Evolutionary conservation across 257 asterid genomes (phyloP).

Genomic region (Petunia axillaris): DNA sequence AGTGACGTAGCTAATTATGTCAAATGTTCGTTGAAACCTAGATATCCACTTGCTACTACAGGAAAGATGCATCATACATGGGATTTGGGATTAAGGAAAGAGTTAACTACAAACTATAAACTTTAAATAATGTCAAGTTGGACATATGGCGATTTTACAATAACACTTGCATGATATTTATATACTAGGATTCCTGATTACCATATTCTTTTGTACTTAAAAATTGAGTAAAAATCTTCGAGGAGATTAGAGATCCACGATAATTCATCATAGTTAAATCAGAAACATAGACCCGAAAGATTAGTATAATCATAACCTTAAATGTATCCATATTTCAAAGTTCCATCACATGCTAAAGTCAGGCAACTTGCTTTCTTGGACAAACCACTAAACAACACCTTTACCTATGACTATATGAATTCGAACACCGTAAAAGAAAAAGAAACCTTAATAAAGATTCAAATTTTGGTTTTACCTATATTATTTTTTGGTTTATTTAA

Average conservation of each 20-base stretch:
- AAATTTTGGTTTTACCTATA: background rate
- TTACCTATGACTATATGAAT: background rate
- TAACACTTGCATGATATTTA: conserved; percentile 35
- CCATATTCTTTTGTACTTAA: conserved; percentile 2
- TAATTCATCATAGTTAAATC: conserved; percentile 35
- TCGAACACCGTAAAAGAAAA: background rate
- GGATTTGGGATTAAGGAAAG: conserved; percentile 32
- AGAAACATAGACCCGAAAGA: conserved; percentile 33
- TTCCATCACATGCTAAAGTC: conserved; percentile 19
- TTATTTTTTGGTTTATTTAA: background rate
- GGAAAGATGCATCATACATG: conserved; percentile 27
- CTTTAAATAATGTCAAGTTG: conserved; percentile 26
- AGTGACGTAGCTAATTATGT: conserved; percentile 23
- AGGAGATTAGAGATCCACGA: conserved; percentile 47
- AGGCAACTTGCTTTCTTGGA: conserved; percentile 31
- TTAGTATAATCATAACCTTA: conserved; percentile 15
- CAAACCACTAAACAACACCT: background rate
- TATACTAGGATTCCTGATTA: conserved; percentile 11
- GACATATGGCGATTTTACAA: conserved; percentile 34
- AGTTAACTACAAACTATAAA: conserved; percentile 23
- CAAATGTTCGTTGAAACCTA: conserved; percentile 37
- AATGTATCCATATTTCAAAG: conserved; percentile 31
- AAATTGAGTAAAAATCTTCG: conserved; percentile 37
- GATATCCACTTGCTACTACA: conserved; percentile 39
- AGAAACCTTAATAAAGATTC: background rate